Conservation (phyloP, 768 basidiomycete genomes). For the Serendipita indica region DNA sequence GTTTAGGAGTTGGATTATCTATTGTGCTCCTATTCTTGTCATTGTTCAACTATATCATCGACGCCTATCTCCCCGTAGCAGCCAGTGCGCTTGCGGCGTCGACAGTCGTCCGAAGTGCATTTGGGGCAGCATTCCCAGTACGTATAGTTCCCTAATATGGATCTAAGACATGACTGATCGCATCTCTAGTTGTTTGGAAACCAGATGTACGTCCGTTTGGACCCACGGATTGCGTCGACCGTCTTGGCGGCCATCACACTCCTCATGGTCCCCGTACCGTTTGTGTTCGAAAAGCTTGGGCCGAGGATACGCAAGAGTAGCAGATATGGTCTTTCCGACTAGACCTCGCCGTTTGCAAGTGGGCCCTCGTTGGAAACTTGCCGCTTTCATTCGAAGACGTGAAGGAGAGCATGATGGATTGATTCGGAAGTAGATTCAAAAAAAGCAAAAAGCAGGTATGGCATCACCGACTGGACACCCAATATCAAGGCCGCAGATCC, state of each 20-base stretch:
- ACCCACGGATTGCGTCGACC: constrained; percentile 26
- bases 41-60: constrained; percentile 25
- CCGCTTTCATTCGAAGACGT: too few relatives aligned
- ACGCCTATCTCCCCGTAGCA: constrained; percentile 26
- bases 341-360: neutral
- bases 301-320: constrained; percentile 10
- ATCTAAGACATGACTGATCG: neutral
- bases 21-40: constrained; percentile 17
- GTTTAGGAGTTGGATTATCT: constrained; percentile 12
- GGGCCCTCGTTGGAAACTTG: too few relatives aligned
- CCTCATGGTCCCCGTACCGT: constrained; percentile 19
- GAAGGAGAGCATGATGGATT: too few relatives aligned
- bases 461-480: too few relatives aligned
- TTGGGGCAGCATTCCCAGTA: constrained; percentile 17
- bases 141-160: neutral
- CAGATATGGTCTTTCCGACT: constrained; percentile 12
- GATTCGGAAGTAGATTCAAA: too few relatives aligned
- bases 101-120: constrained; percentile 17
- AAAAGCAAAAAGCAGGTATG: too few relatives aligned
- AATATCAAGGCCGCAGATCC: too few relatives aligned
- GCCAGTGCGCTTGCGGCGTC: constrained; percentile 27
- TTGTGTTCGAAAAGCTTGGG: constrained; percentile 14
- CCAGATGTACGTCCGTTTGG: constrained; percentile 26
- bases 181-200: constrained; percentile 22
- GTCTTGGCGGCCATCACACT: constrained; percentile 24